phyloP scores from a whole-genome alignment of 768 basidiomycete species.

The Gymnopilus dilepis region DNA sequence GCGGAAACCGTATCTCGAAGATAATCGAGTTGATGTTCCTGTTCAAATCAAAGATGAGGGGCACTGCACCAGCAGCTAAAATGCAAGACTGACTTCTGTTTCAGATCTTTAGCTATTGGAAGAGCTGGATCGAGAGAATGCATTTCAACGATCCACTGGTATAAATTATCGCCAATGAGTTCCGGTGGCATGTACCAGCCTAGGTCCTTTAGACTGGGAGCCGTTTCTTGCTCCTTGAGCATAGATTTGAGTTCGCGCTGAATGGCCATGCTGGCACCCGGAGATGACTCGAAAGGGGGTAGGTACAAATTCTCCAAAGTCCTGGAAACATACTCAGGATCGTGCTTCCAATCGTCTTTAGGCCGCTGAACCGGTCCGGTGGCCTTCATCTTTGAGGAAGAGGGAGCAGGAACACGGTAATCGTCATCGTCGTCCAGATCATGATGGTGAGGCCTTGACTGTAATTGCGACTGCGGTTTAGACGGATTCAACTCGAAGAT shows the following conservation, averaged over 20 bases:
- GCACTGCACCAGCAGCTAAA: background rate
- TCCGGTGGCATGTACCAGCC: conserved; percentile 78
- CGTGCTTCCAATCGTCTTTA: conserved; percentile 59
- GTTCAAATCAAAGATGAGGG: background rate
- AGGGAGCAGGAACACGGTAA: conserved; percentile 27
- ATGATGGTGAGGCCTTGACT: conserved; percentile 26
- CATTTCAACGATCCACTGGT: conserved; percentile 77
- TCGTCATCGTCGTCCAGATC: conserved; percentile 39
- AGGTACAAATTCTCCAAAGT: conserved; percentile 56
- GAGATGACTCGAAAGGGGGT: conserved; percentile 62
- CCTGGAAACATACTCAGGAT: conserved; percentile 51
- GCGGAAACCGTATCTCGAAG: conserved; percentile 75
- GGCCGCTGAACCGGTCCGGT: conserved; percentile 27
- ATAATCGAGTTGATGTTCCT: conserved; percentile 69
- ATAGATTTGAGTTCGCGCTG: conserved; percentile 66
- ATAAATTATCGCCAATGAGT: conserved; percentile 69
- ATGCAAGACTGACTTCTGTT: conserved; percentile 42
- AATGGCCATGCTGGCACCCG: conserved; percentile 59
- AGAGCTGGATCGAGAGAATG: conserved; percentile 69
- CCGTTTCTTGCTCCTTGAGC: conserved; percentile 61
- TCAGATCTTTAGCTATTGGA: conserved; percentile 67
- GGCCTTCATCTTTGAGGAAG: conserved; percentile 26
- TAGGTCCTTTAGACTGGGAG: conserved; percentile 51
- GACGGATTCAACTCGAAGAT: conserved; percentile 43
- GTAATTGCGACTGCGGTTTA: conserved; percentile 14